A percentile compares a stretch with the other conserved stretches of the same genome.
phyloP scores from a whole-genome alignment of 139 green algal species.

The Mesostigma viride region DNA sequence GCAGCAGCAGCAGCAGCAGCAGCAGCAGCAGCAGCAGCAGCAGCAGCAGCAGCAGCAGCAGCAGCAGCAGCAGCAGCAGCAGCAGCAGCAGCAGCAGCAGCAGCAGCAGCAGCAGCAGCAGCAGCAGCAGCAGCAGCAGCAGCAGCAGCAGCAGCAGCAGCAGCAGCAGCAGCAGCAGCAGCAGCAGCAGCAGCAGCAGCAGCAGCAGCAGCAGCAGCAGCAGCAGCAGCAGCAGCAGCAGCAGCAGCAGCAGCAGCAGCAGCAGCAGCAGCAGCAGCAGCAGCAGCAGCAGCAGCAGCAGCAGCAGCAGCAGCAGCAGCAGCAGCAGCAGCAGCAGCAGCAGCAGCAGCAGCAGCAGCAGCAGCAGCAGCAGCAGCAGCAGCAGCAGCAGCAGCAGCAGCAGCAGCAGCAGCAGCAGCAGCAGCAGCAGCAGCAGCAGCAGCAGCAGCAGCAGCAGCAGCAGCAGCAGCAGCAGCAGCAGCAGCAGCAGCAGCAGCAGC shows the following conservation, averaged over 20 bases:
- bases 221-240: conserved; percentile 11
- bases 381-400: conserved; percentile 11
- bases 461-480: conserved; percentile 11
- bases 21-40: conserved; percentile 11
- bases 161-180: conserved; percentile 11
- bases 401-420: conserved; percentile 11
- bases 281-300: conserved; percentile 11
- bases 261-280: conserved; percentile 11
- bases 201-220: conserved; percentile 11
- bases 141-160: conserved; percentile 11
- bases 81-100: conserved; percentile 11
- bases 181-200: conserved; percentile 11
- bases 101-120: conserved; percentile 11
- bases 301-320: conserved; percentile 11
- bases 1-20: conserved; percentile 11
- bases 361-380: conserved; percentile 11
- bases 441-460: conserved; percentile 11
- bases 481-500: conserved; percentile 11
- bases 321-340: conserved; percentile 11
- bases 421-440: conserved; percentile 11
- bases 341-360: conserved; percentile 11
- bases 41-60: conserved; percentile 11
- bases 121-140: conserved; percentile 11
- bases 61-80: conserved; percentile 11
- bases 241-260: conserved; percentile 11